phyloP scores from a whole-genome alignment of 345 rosid genomes.

The Sonneratia alba region DNA sequence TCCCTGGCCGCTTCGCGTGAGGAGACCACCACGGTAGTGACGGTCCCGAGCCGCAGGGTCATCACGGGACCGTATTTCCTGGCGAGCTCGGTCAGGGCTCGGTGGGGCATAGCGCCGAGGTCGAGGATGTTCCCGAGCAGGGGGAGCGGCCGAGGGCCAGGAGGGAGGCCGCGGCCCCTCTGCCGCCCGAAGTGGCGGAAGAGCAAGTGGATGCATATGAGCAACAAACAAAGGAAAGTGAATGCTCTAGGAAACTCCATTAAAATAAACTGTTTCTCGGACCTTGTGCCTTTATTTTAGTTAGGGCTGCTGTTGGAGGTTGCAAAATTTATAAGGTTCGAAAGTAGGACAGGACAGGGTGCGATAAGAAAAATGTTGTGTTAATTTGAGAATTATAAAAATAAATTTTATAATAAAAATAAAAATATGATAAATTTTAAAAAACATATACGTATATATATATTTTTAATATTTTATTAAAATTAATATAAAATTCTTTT shows the following conservation, averaged over 20 bases:
- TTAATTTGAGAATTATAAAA: too few relatives aligned
- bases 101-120: conserved; percentile 28
- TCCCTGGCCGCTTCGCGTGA: conserved; percentile 32
- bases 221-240: not conserved
- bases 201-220: not conserved
- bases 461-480: too few relatives aligned
- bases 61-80: conserved; percentile 27
- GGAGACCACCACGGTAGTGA: conserved; percentile 28
- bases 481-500: too few relatives aligned
- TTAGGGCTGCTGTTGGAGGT: too few relatives aligned
- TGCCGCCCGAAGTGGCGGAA: not conserved
- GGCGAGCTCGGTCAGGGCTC: conserved; percentile 26
- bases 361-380: too few relatives aligned
- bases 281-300: too few relatives aligned
- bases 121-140: conserved; percentile 32
- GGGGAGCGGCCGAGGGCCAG: conserved; percentile 28
- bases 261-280: too few relatives aligned
- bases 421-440: too few relatives aligned
- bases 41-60: conserved; percentile 28
- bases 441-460: too few relatives aligned
- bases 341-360: too few relatives aligned
- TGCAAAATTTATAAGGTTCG: too few relatives aligned
- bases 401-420: too few relatives aligned
- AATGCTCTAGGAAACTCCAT: not conserved
- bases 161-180: conserved; percentile 14